phyloP scores from a whole-genome alignment of 495 filamentous ascomycete species.

The Beverwykella pulmonaria region DNA sequence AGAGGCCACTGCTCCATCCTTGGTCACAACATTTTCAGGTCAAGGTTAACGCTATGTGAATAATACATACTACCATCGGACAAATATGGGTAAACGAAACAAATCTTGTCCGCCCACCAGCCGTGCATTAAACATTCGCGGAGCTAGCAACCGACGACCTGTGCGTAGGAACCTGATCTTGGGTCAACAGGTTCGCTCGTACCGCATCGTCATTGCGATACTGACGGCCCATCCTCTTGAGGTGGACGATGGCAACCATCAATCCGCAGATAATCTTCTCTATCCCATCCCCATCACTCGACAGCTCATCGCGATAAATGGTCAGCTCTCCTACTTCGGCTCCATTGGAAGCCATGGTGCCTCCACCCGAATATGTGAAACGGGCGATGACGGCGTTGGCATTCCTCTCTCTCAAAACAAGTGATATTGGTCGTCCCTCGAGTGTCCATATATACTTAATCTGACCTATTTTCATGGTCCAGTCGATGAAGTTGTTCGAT shows the following conservation, averaged over 20 bases:
- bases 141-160: neutral
- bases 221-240: conserved; percentile 31
- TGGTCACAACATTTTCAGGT: no score
- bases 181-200: neutral
- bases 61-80: no score
- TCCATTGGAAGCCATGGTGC: conserved; percentile 30
- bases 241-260: conserved; percentile 25
- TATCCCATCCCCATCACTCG: conserved; percentile 11
- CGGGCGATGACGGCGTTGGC: conserved; percentile 25
- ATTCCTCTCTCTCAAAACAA: conserved; percentile 14
- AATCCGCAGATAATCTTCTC: conserved; percentile 30
- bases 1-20: no score
- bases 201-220: conserved; percentile 22
- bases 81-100: no score
- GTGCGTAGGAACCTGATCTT: neutral
- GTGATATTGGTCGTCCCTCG: conserved; percentile 8
- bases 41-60: no score
- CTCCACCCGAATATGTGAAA: conserved; percentile 27
- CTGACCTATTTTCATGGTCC: conserved; percentile 16
- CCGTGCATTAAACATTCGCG: neutral
- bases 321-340: conserved; percentile 31
- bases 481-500: conserved; percentile 31
- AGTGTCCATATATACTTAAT: conserved; percentile 25
- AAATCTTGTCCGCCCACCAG: no score
- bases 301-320: conserved; percentile 25